Conservation (phyloP, 1,284 basidiomycete genomes). For the Heterobasidion irregulare region DNA sequence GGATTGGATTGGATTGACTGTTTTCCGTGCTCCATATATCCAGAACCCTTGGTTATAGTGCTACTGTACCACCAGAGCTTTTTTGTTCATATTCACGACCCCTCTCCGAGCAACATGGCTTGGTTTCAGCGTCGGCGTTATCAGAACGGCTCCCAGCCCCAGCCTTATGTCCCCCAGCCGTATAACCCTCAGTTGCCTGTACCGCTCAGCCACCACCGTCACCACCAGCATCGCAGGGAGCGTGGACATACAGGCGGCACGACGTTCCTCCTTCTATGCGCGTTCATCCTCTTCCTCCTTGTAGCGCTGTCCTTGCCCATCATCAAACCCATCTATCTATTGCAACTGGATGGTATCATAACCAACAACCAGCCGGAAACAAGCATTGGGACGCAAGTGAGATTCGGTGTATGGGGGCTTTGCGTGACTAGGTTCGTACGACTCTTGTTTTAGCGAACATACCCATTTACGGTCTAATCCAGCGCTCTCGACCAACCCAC, state of each 20-base stretch:
- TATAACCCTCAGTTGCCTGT: too few relatives aligned
- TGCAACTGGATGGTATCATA: constrained; percentile 40
- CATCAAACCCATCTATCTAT: constrained; percentile 63
- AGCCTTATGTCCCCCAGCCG: neutral
- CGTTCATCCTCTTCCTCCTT: constrained; percentile 66
- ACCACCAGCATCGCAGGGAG: constrained; percentile 6
- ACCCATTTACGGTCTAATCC: too few relatives aligned
- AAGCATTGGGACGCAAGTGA: constrained; percentile 48
- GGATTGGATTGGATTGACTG: too few relatives aligned
- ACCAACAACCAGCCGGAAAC: constrained; percentile 28
- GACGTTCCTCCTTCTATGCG: constrained; percentile 37
- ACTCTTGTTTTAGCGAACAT: neutral
- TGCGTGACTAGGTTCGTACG: constrained; percentile 45
- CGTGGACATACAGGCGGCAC: constrained; percentile 19
- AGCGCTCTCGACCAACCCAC: constrained; percentile 24
- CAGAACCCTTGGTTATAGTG: too few relatives aligned
- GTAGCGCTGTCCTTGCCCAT: constrained; percentile 69
- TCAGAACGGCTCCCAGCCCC: neutral
- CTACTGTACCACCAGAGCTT: too few relatives aligned
- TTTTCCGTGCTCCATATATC: too few relatives aligned
- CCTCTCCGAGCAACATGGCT: neutral
- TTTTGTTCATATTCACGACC: too few relatives aligned
- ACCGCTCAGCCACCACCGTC: neutral
- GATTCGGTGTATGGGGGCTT: constrained; percentile 71
- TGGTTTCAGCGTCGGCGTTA: neutral